Evolutionary conservation across 1,284 basidiomycete species (phyloP), one percentile per base, ranked within the genome.

Genomic region (Spongiforma sp.): DNA sequence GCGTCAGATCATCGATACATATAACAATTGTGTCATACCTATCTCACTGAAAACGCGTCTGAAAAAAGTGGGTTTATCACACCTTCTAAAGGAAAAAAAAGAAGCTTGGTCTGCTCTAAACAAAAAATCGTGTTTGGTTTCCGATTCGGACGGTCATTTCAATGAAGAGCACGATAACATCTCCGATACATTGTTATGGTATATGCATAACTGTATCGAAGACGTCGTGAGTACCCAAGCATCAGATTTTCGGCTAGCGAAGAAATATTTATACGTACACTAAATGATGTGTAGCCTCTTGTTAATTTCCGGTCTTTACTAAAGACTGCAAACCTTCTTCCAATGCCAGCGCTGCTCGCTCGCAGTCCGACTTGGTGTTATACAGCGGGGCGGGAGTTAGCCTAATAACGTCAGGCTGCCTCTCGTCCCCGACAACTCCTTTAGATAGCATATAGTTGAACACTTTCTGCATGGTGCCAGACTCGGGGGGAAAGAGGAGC

Each of bases 381-480:
- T 97, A 98, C 72, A 98, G 79, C 46, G 94, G 91, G 14, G 84
- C 84, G 39, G 96, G 95, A 59, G 94, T 86, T 52, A 98, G 80
- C 15, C 96, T 86, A 69, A 98, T 95, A 62, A 98, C 94, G 73
- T 94, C 91, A 28, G 96, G 96, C 71, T 90, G 82, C 70, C 96
- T 82, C 78, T 96, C 93, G 78, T 98, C 96, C 21, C 93, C 95
- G 63, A 97, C 85, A 12, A 98, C 90, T 19, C 96, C 96, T 62
- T 82, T 79, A 65, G 83, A 83, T 55, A 83, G 79, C 75, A 98
- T 78, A 36, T 80, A 82, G 59, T 84, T 77, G 67, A 89, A 88
- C 26, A 97, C 84, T 65, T 81, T 82, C 63, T 84, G 84, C 95
- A 98, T 97, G 57, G 88, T 74, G 28, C 84, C 86, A 21, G 83